Percentiles rank a stretch among this genome's conserved stretches.
Evolutionary conservation across 768 basidiomycete species (phyloP).

Genomic region (Lentinus tigrinus): DNA sequence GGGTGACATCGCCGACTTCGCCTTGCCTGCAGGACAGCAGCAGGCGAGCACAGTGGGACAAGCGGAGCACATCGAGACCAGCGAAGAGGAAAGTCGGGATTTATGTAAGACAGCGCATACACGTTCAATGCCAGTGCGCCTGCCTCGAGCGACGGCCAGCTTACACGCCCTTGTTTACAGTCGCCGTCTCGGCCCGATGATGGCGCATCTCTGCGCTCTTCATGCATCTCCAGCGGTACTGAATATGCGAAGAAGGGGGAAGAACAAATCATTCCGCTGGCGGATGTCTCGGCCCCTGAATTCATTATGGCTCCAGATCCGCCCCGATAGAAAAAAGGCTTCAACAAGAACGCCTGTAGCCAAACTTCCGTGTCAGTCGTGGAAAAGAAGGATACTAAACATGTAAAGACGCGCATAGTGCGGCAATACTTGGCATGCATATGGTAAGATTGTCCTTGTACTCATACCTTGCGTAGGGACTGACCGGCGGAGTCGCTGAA

Average conservation of each 20-base stretch:
- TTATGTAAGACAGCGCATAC: slow-evolving; percentile 16
- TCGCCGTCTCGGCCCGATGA: slow-evolving; percentile 9
- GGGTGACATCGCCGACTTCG: no score
- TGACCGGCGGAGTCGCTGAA: background rate
- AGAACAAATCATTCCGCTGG: background rate
- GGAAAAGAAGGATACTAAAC: slow-evolving; percentile 7
- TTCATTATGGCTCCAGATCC: slow-evolving; percentile 12
- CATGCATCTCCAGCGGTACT: background rate
- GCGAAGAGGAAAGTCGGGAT: slow-evolving; percentile 11
- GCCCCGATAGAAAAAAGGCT: slow-evolving; percentile 10
- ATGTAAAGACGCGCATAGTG: background rate
- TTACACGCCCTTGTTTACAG: slow-evolving; percentile 8
- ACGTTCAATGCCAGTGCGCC: slow-evolving; percentile 9
- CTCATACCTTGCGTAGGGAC: background rate
- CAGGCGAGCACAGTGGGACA: slow-evolving; percentile 1
- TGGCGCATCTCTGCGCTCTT: background rate
- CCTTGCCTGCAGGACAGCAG: background rate
- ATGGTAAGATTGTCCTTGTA: background rate
- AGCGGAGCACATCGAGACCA: slow-evolving; percentile 4
- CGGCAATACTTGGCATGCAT: background rate
- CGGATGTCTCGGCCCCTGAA: background rate
- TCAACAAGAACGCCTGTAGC: background rate
- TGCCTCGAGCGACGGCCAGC: slow-evolving; percentile 4
- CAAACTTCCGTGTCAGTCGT: slow-evolving; percentile 9
- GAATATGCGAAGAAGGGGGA: background rate